Conservation (phyloP, 306 rosid genomes). For the Prunus davidiana region DNA sequence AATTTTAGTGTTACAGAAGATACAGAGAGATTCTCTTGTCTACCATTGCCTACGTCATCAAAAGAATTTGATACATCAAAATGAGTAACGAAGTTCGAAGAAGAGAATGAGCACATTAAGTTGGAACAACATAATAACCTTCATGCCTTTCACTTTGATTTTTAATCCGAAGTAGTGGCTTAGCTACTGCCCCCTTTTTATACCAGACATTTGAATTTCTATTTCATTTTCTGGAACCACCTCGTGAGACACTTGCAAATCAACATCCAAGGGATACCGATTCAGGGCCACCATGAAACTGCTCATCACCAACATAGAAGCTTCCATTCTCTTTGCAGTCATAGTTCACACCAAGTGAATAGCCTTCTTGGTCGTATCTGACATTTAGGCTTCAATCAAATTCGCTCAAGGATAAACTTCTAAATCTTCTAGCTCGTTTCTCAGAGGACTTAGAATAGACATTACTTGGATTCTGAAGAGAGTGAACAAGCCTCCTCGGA, state of each 20-base stretch:
- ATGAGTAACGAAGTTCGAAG: not conserved
- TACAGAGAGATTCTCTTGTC: not conserved
- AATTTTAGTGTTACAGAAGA: not conserved
- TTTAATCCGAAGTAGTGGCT: conserved; percentile 55
- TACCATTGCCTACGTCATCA: conserved; percentile 2
- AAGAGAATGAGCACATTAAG: conserved; percentile 30
- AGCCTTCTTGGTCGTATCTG: conserved; percentile 33
- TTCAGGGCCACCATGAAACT: conserved; percentile 49
- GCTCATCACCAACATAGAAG: conserved; percentile 32
- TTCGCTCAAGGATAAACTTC: conserved; percentile 52
- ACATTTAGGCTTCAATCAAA: conserved; percentile 50
- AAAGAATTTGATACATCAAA: conserved; percentile 18
- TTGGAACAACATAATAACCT: conserved; percentile 61
- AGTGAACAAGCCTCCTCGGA: conserved; percentile 72
- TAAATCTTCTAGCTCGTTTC: conserved; percentile 31
- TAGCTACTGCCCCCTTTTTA: conserved; percentile 26
- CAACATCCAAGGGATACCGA: conserved; percentile 60
- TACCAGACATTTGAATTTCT: too few relatives aligned
- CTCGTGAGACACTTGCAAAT: conserved; percentile 13
- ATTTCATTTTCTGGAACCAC: too few relatives aligned
- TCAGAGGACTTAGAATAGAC: conserved; percentile 40
- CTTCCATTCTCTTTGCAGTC: conserved; percentile 36
- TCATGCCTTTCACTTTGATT: conserved; percentile 40
- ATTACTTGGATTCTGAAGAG: conserved; percentile 61
- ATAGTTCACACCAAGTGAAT: conserved; percentile 20